Base-by-base conservation (phyloP, 306 rosid genomes). In the Psophocarpus tetragonolobus region DNA sequence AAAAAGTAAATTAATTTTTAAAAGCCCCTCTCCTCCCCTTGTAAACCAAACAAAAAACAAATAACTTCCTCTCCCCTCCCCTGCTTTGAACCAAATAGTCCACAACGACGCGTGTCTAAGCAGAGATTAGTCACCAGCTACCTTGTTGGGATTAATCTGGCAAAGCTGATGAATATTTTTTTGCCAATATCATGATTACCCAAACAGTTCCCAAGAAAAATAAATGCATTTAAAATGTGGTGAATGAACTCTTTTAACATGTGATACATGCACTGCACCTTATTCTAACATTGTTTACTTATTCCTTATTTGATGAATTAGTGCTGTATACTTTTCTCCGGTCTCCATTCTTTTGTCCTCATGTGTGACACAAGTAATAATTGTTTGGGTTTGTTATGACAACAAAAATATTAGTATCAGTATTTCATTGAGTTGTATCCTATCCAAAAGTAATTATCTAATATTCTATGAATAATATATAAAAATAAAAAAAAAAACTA, bases 301-400 rank as follows among this genome's bases (percentile, higher is more conserved):
- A 15, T 75, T 47, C n/a, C 45, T 33, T 77, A 20, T 41, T 50
- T 70, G 42, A 61, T 50, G 20, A 81, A 38, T 69, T 21, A 18
- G 61, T 61, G 42, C 30, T 61, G 33, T 29, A 42, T 61, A 41
- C 24, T 73, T 60, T 73, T 71, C 45, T 21, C 47, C 39, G 56
- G 21, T 70, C 71, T 21, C 13, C 41, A 44, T 35, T 62, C 15
- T 30, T 44, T 68, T 41, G 39, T 32, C 14, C 54, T 38, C 62
- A 54, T 54, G 60, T 53, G 32, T 15, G 18, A 4, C 41, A 54
- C 47, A 2, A 33, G 18, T 74, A 45, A 26, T 54, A 56, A 24
- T 14, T 48, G 26, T 48, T 68, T 48, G 48, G 21, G 27, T 53
- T 68, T 44, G 35, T 67, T 68, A 56, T 57, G 57, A 64, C 15